A percentile compares a stretch with the other conserved stretches of the same genome.
Evolutionary conservation across 257 asterid species (phyloP).

Genomic region (Gynochthodes officinalis): DNA sequence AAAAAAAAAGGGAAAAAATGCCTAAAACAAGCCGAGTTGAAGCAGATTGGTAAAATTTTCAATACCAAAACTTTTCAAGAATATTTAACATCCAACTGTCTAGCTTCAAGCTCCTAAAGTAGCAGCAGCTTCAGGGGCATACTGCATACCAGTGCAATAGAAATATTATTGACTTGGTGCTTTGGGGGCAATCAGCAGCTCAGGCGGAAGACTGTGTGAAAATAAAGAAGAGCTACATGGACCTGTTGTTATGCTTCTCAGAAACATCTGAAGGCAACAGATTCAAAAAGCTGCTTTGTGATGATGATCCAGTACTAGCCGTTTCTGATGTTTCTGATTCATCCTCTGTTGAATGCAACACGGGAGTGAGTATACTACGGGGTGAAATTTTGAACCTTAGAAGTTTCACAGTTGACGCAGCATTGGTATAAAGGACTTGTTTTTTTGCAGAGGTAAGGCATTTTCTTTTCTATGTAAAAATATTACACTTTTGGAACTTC

Average conservation of each 20-base stretch:
- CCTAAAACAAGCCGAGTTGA: slow-evolving; percentile 21
- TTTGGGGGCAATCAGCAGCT: slow-evolving; percentile 6
- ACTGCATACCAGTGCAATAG: not conserved
- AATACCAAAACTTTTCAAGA: slow-evolving; percentile 5
- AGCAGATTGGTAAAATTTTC: slow-evolving; percentile 13
- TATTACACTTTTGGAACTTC: not conserved
- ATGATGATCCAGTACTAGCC: slow-evolving; percentile 34
- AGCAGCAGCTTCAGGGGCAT: not conserved
- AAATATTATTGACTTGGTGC: not conserved
- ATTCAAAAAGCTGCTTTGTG: slow-evolving; percentile 36
- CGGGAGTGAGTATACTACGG: not conserved
- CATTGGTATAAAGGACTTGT: too few species aligned
- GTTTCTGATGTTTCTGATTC: slow-evolving; percentile 69
- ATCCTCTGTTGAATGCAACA: slow-evolving; percentile 50
- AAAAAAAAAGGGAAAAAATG: slow-evolving; percentile 3
- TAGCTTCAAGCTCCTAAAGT: slow-evolving; percentile 11
- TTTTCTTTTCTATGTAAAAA: too few species aligned
- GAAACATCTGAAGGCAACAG: slow-evolving; percentile 38
- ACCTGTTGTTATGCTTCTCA: slow-evolving; percentile 14
- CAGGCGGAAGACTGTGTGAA: not conserved
- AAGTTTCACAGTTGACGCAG: not conserved
- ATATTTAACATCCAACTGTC: not conserved
- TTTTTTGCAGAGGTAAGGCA: too few species aligned
- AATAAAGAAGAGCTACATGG: not conserved
- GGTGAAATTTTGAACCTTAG: not conserved